Percentiles rank a stretch among this genome's conserved stretches.
Conservation (phyloP, 2,329 filamentous ascomycete genomes). For the Botrytis byssoidea region DNA sequence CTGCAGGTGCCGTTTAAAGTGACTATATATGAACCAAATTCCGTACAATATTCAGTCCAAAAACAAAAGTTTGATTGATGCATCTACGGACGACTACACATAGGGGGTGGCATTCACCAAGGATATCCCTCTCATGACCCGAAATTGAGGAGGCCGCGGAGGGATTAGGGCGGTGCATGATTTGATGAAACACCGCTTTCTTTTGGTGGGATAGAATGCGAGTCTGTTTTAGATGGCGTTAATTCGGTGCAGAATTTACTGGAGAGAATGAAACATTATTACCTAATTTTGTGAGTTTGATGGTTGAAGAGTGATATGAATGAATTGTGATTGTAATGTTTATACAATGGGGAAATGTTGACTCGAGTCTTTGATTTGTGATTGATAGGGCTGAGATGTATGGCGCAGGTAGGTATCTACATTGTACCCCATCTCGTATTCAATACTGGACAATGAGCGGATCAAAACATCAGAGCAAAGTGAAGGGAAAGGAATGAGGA, state of each 20-base stretch:
- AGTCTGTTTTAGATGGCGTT: constrained; percentile 34
- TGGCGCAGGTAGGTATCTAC: background rate
- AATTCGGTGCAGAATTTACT: background rate
- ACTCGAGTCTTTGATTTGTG: background rate
- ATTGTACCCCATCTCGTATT: background rate
- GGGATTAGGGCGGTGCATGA: constrained; percentile 22
- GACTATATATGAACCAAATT: constrained; percentile 4
- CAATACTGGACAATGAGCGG: background rate
- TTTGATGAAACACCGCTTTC: constrained; percentile 10
- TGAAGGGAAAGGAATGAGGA: background rate
- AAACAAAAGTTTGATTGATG: constrained; percentile 21
- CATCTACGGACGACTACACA: constrained; percentile 14
- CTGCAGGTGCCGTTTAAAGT: constrained; percentile 75
- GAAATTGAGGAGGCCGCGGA: constrained; percentile 18
- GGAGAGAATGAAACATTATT: constrained; percentile 8
- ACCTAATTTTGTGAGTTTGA: background rate
- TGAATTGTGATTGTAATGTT: background rate
- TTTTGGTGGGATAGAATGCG: constrained; percentile 33
- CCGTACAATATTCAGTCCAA: background rate
- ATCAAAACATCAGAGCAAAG: background rate
- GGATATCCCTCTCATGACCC: background rate
- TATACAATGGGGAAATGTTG: background rate
- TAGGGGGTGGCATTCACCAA: background rate
- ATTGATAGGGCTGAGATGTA: background rate
- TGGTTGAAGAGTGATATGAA: background rate